Evolutionary conservation across 2,329 filamentous ascomycete genomes (phyloP), one percentile per base, ranked within the genome.

Genomic region (Salinomyces thailandicus): DNA sequence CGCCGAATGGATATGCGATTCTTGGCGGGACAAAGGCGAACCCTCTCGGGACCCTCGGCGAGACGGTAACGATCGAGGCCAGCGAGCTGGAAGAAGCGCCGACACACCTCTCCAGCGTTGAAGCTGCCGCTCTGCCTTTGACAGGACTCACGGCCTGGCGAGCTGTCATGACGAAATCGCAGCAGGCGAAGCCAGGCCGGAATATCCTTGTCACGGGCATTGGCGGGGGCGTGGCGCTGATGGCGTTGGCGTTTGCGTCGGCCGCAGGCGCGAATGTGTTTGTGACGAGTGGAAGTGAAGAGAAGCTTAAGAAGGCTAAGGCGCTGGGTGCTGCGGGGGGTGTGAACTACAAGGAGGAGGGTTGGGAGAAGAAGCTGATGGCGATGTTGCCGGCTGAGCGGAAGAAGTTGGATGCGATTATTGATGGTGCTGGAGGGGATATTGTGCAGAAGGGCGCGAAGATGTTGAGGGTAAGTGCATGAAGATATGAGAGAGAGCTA

Each of bases 201-300:
- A 93, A 93, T 54, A 69, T 96, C 3, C 66, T 96, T 19, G 64
- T 96, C 28, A 95, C 89, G 4, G 89, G 89, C 0, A 93, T 96
- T 59, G 89, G 89, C 0, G 89, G 89, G 22, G 89, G 89, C 29
- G 89, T 95, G 1, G 89, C 89, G 20, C 65, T 95, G 37, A 79
- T 84, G 66, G 81, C 74, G 5, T 64, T 95, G 49, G 71, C 85
- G 58, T 93, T 93, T 61, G 86, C 76, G 8, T 76, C 79, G 9
- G 85, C 75, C 7, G 63, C 76, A 46, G 83, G 85, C 24, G 75
- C 79, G 50, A 76, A 79, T 57, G 81, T 89, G n/a, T 93, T 71
- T 54, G 85, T 94, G 37, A 89, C 80, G 2, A 85, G 79, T 37
- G 78, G 83, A 6, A 79, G 76, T 45, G 61, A 75, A 46, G 77